phyloP scores from a whole-genome alignment of 2,329 filamentous ascomycete genomes.

The Elsinoe ampelina region DNA sequence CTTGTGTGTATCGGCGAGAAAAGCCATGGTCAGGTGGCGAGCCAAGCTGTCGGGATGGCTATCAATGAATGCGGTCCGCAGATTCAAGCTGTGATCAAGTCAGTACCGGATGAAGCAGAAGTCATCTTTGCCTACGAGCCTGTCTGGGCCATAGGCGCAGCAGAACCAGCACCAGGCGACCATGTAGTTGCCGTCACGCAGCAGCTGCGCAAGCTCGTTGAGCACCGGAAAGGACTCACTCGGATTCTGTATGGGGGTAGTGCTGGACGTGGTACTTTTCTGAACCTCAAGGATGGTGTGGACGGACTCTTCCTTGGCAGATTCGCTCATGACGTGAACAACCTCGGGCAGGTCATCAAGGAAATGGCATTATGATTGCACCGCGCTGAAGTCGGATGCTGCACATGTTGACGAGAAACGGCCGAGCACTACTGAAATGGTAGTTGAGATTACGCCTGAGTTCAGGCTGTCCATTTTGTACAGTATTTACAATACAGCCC shows the following conservation, averaged over 20 bases:
- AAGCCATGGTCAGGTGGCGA: conserved; percentile 32
- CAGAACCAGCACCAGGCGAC: conserved; percentile 59
- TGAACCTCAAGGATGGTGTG: conserved; percentile 55
- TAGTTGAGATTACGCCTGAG: conserved; percentile 1
- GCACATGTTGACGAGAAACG: background rate
- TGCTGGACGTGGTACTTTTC: conserved; percentile 69
- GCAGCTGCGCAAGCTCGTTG: conserved; percentile 50
- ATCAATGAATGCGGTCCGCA: conserved; percentile 58
- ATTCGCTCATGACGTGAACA: conserved; percentile 68
- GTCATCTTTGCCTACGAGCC: conserved; percentile 79
- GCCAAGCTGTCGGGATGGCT: conserved; percentile 47
- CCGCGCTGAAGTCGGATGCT: background rate
- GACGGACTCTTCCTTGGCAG: conserved; percentile 75
- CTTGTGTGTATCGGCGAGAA: conserved; percentile 74
- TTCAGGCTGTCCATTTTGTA: background rate
- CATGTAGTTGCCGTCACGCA: conserved; percentile 64
- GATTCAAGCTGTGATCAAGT: conserved; percentile 53
- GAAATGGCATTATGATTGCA: conserved; percentile 48
- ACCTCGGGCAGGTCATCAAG: conserved; percentile 60
- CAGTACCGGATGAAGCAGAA: conserved; percentile 53
- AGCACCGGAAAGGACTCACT: conserved; percentile 45
- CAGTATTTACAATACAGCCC: background rate
- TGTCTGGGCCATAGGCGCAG: conserved; percentile 78
- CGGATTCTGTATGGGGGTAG: conserved; percentile 76
- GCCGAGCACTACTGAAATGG: background rate